phyloP scores from a whole-genome alignment of 768 basidiomycete genomes.

The Cystofilobasidium capitatum region DNA sequence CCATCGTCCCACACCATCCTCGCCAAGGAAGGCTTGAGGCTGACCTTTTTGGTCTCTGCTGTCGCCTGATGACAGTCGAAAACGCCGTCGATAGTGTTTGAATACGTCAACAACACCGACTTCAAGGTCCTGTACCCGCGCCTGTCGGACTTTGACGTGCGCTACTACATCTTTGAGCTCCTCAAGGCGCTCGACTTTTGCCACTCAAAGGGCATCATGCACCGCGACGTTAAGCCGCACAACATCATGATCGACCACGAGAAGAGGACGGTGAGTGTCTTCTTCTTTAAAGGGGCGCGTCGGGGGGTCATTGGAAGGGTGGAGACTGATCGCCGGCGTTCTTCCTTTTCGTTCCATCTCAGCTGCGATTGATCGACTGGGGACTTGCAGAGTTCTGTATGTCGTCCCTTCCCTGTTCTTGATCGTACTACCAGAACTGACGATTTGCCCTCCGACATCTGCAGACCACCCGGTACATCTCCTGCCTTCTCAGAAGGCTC shows the following conservation, averaged over 20 bases:
- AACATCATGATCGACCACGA: constrained; percentile 99
- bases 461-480: no score
- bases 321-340: not conserved
- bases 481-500: no score
- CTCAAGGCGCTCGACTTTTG: constrained; percentile 75
- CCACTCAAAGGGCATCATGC: constrained; percentile 98
- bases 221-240: constrained; percentile 95
- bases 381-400: constrained; percentile 95
- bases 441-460: not conserved
- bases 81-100: constrained; percentile 91
- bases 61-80: constrained; percentile 59
- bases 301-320: not conserved
- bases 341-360: constrained; percentile 17
- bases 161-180: constrained; percentile 74
- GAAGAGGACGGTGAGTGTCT: constrained; percentile 71
- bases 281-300: no score
- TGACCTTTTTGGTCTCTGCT: not conserved
- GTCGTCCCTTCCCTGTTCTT: not conserved
- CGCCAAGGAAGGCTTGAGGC: not conserved
- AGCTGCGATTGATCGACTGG: constrained; percentile 97
- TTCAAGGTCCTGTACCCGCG: constrained; percentile 94
- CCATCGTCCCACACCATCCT: no score
- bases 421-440: not conserved
- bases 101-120: constrained; percentile 96
- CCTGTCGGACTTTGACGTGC: constrained; percentile 89